These are phyloP conservation scores for Apiospora saccharicola DNA, from an alignment of 2,329 filamentous ascomycete species.

Conservation along the genomic window DNA sequence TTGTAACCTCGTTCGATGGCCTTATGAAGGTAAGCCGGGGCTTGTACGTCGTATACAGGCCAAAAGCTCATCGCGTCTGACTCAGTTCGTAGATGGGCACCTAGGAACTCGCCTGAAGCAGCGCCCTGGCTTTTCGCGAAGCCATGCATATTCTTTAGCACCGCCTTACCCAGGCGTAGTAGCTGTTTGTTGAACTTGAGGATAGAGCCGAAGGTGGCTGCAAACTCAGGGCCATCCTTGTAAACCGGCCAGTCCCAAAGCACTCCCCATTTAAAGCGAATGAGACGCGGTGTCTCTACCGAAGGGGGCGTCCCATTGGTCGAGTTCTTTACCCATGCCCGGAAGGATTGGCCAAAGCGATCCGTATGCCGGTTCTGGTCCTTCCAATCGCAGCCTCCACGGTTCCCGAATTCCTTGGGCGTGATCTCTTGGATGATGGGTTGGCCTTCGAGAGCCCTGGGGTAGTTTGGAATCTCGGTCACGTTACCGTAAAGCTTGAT, in stretches of 20 bases:
- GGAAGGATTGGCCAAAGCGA: constrained; percentile 46
- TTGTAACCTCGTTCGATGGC: constrained; percentile 43
- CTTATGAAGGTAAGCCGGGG: constrained; percentile 47
- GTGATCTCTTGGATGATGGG: constrained; percentile 50
- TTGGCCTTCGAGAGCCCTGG: constrained; percentile 43
- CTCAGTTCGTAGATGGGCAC: constrained; percentile 57
- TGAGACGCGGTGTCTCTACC: constrained; percentile 44
- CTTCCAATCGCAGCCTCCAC: constrained; percentile 48
- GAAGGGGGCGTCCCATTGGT: constrained; percentile 38
- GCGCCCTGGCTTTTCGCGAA: constrained; percentile 37
- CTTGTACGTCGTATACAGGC: constrained; percentile 53
- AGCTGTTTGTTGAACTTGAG: constrained; percentile 52
- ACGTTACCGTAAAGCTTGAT: constrained; percentile 50
- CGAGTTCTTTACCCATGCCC: constrained; percentile 41
- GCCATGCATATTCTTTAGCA: constrained; percentile 45
- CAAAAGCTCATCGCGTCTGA: constrained; percentile 54
- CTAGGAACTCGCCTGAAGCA: constrained; percentile 43
- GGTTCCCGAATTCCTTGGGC: constrained; percentile 48
- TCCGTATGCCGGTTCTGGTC: constrained; percentile 52
- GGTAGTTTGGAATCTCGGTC: constrained; percentile 47
- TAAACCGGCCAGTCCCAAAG: constrained; percentile 55
- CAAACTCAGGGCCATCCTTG: constrained; percentile 56
- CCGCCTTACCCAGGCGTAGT: constrained; percentile 47
- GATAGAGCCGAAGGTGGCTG: constrained; percentile 51
- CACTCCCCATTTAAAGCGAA: constrained; percentile 53